Base-by-base conservation (phyloP, 257 asterid genomes). In the Orobanche coerulescens region DNA sequence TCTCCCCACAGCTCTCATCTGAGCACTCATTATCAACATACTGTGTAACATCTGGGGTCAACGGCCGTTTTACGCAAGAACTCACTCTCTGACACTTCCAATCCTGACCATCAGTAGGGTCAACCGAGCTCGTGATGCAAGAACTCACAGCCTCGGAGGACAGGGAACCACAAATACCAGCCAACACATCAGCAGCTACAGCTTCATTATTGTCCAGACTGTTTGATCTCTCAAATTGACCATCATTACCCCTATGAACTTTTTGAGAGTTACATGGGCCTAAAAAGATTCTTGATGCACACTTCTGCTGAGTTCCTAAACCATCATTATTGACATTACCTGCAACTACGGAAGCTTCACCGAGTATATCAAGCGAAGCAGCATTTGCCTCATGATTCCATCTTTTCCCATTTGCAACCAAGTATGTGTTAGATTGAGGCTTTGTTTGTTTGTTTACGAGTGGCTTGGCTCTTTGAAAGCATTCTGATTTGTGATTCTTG, bases 131-230 rank as follows among this genome's bases (percentile, higher is more conserved):
- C 7, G 95, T 84, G 64, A 83, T 86, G 82, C 95, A 83, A 56
- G 96, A 87, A 77, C 96, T 81, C 92, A 83, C 82, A 58, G 97
- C 96, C 81, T 94, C 99, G 15, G 99, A 87, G 34, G 99, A 94
- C 14, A 90, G 59, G 54, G 99, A 87, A 70, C 97, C 94, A 79
- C 95, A 89, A 39, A 94, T 90, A 26, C 99, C 94, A 53, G 95
- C 96, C 82, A 94, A 82, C 42, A 94, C 99, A 74, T 94, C 99
- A 49, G 90, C 99, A 63, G 99, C 99, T 24, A 69, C 87, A 20
- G 93, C 77, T 81, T 93, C 99, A 66, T 67, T 77, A 61, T 71
- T 76, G 65, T 82, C 89, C 72, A 81, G 73, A 68, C 90, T 81
- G 62, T 72, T 73, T 9, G 82, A 75, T 56, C 87, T 73, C 70